These are phyloP conservation scores for Chloris gayana DNA, from an alignment of 176 grass and related monocot species.

Conservation along the genomic window DNA sequence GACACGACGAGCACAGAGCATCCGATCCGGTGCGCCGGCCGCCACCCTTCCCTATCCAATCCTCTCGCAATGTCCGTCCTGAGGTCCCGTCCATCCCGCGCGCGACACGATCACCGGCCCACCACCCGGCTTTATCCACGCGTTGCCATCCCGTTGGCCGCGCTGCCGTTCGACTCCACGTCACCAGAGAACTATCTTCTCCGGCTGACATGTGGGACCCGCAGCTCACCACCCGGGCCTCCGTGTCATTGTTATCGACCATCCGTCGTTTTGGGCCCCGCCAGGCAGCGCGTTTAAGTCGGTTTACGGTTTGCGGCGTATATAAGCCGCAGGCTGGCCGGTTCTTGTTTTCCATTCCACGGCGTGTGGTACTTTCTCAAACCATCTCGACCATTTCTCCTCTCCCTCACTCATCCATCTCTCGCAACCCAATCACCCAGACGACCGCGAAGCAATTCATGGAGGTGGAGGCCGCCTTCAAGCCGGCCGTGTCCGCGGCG, in stretches of 20 bases:
- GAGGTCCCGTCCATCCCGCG: background rate
- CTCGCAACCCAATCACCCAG: background rate
- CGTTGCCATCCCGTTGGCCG: background rate
- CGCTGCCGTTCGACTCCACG: too few relatives aligned
- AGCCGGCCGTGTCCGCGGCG: too few relatives aligned
- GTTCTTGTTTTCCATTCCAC: background rate
- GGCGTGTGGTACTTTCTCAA: too few relatives aligned
- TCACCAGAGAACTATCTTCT: background rate
- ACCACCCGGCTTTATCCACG: background rate
- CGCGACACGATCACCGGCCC: background rate
- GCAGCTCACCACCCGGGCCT: too few relatives aligned
- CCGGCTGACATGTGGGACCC: background rate
- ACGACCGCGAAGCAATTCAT: background rate
- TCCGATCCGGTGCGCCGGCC: too few relatives aligned
- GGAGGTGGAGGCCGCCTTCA: too few relatives aligned
- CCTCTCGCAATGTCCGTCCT: too few relatives aligned
- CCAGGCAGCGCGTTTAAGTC: background rate
- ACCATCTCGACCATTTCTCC: too few relatives aligned
- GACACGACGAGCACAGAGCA: too few relatives aligned
- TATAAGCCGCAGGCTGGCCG: background rate
- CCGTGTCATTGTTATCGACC: background rate
- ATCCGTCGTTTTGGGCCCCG: background rate
- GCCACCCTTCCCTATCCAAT: too few relatives aligned
- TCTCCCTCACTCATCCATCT: too few relatives aligned
- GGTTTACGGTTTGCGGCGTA: background rate